These are phyloP conservation scores for Dactylellina cionopaga DNA, from an alignment of 2,329 filamentous ascomycete species.

Conservation along the genomic window DNA sequence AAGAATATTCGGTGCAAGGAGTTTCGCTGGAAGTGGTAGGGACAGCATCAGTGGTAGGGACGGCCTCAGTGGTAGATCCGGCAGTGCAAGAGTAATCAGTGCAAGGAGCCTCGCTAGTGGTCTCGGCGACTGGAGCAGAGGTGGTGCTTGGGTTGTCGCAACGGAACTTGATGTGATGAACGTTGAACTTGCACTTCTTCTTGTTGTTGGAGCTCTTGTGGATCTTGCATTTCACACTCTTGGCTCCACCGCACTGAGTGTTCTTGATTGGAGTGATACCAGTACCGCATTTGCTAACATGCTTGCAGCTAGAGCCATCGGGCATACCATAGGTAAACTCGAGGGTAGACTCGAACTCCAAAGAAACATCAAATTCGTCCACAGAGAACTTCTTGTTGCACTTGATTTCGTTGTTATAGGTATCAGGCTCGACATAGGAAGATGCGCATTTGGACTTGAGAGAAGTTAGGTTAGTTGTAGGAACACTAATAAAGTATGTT, in stretches of 20 bases:
- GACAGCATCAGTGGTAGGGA: neutral
- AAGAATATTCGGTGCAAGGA: slow-evolving; percentile 24
- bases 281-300: slow-evolving; percentile 74
- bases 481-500: neutral
- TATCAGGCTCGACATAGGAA: slow-evolving; percentile 64
- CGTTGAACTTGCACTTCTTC: slow-evolving; percentile 55
- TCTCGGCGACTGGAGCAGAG: slow-evolving; percentile 5
- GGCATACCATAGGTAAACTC: slow-evolving; percentile 89
- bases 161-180: slow-evolving; percentile 56
- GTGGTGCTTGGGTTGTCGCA: slow-evolving; percentile 42
- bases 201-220: slow-evolving; percentile 50
- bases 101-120: slow-evolving; percentile 20
- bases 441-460: slow-evolving; percentile 57
- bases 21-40: neutral
- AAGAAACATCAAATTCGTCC: slow-evolving; percentile 61
- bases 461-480: neutral
- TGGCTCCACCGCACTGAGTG: slow-evolving; percentile 91
- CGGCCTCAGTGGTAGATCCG: slow-evolving; percentile 6
- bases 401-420: slow-evolving; percentile 61
- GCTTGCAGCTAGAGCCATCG: slow-evolving; percentile 83
- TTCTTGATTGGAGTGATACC: slow-evolving; percentile 78
- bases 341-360: slow-evolving; percentile 76
- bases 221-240: slow-evolving; percentile 73
- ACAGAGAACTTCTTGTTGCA: slow-evolving; percentile 71
- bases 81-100: slow-evolving; percentile 25